Base-by-base conservation (phyloP, 1,284 basidiomycete species). In the Trichosporon coremiiforme region DNA sequence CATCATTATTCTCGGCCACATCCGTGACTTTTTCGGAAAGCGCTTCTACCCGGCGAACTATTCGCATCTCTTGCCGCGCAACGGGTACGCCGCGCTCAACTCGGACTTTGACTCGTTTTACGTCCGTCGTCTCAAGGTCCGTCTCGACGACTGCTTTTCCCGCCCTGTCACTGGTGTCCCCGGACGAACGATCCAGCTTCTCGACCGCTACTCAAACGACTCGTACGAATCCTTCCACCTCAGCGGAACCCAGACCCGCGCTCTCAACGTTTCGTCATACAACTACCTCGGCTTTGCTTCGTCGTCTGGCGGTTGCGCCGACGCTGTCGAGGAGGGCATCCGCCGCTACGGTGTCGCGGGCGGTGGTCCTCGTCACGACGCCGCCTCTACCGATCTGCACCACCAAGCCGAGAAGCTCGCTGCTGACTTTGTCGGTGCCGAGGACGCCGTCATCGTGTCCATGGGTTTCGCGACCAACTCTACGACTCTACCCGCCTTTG, bases 101-200 rank as follows among this genome's bases (percentile, higher is more conserved):
- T 97, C 95, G 38, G 96, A 99, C 83, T 99, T 98, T 77, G 97
- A 99, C 85, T 98, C 95, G 35, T 99, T 99, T 86, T 99, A 98
- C 86, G 98, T 95, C 69, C 92, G 96, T 70, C 90, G 95, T 8
- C 88, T 99, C 76, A 99, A 99, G 85, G 86, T 87, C 29, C 92
- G 96, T 68, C 90, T 99, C 83, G 95, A 98, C 79, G 94, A 98
- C 83, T 97, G 95, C 82, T 99, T 99, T 85, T 90, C 91, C 1
- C 89, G 94, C 69, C 96, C 96, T 22, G 89, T 93, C 70, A 98
- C 96, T 0, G 94, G 94, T 35, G 96, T 99, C 31, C 93, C 96
- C 17, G 96, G 95, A 3, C 92, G 97, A 66, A 97, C 96, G 45
- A 94, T 98, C 76, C 84, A 90, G 66, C 87, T 92, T 68, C 88